Conservation (phyloP, 1,139 yeast genomes). For the Saccharomycopsis hybrid region DNA sequence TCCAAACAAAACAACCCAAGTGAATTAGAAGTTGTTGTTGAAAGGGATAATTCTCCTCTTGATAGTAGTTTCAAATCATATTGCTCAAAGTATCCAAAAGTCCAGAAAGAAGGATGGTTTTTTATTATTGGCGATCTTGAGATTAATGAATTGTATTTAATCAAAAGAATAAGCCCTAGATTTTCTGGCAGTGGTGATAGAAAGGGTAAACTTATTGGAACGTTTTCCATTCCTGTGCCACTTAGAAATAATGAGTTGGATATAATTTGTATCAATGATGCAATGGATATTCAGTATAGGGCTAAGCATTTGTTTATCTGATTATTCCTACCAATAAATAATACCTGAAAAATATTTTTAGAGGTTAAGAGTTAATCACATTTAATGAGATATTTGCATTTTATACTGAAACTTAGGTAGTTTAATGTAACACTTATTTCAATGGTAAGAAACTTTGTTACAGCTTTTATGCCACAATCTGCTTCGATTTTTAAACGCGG, state of each 20-base stretch:
- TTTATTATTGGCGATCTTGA: slow-evolving; percentile 49
- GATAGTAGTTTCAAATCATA: slow-evolving; percentile 59
- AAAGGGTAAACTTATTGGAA: slow-evolving; percentile 40
- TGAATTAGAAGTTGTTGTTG: slow-evolving; percentile 40
- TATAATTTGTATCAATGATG: slow-evolving; percentile 56
- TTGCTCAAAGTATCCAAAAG: slow-evolving; percentile 79
- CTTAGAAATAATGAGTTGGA: slow-evolving; percentile 39
- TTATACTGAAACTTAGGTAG: no score
- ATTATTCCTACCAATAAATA: no score
- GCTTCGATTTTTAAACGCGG: no score
- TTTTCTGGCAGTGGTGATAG: slow-evolving; percentile 30
- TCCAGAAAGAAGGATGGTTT: slow-evolving; percentile 95
- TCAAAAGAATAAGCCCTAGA: slow-evolving; percentile 65
- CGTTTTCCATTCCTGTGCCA: slow-evolving; percentile 45
- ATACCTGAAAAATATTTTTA: no score
- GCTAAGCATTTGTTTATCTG: slow-evolving; percentile 11
- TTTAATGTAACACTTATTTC: no score
- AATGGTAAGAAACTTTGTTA: no score
- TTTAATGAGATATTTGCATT: no score
- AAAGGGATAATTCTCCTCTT: slow-evolving; percentile 48
- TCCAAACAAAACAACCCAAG: slow-evolving; percentile 23
- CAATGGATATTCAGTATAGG: slow-evolving; percentile 45
- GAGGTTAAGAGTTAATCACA: no score
- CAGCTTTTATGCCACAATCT: no score
- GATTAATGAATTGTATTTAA: slow-evolving; percentile 44